Conservation (phyloP, 805 yeast species). For the Candida methanosorbosa region DNA sequence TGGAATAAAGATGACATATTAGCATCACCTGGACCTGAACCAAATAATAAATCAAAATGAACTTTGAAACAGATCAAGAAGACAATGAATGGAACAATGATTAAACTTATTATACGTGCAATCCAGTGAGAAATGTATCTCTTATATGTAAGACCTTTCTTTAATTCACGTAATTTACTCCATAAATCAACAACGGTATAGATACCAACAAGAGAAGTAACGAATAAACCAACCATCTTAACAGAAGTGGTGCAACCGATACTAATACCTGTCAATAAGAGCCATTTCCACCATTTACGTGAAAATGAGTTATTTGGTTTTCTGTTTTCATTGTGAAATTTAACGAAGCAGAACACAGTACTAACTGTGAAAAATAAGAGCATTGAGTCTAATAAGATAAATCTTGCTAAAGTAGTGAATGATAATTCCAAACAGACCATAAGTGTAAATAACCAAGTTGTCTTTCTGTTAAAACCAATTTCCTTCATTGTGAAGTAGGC, state of each 20-base stretch:
- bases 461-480: slow-evolving; percentile 60
- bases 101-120: slow-evolving; percentile 55
- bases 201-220: slow-evolving; percentile 80
- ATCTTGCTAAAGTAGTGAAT: slow-evolving; percentile 77
- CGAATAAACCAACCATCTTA: slow-evolving; percentile 94
- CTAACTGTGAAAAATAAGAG: slow-evolving; percentile 80
- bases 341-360: slow-evolving; percentile 65
- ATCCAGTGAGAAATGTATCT: slow-evolving; percentile 55
- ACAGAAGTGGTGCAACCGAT: slow-evolving; percentile 90
- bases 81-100: slow-evolving; percentile 52
- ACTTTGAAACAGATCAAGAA: slow-evolving; percentile 63
- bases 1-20: slow-evolving; percentile 87
- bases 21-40: slow-evolving; percentile 83
- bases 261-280: slow-evolving; percentile 70
- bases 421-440: slow-evolving; percentile 80
- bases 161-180: slow-evolving; percentile 77
- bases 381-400: slow-evolving; percentile 88
- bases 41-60: slow-evolving; percentile 65
- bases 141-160: slow-evolving; percentile 35
- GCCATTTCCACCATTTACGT: slow-evolving; percentile 91
- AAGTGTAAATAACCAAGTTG: slow-evolving; percentile 71
- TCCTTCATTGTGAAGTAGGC: slow-evolving; percentile 76
- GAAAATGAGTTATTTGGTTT: slow-evolving; percentile 43
- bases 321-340: slow-evolving; percentile 56
- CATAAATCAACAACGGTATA: slow-evolving; percentile 86